Percentiles rank a stretch among this genome's conserved stretches.
Conservation (phyloP, 495 filamentous ascomycete species). For the Bryoglossum gracile region DNA sequence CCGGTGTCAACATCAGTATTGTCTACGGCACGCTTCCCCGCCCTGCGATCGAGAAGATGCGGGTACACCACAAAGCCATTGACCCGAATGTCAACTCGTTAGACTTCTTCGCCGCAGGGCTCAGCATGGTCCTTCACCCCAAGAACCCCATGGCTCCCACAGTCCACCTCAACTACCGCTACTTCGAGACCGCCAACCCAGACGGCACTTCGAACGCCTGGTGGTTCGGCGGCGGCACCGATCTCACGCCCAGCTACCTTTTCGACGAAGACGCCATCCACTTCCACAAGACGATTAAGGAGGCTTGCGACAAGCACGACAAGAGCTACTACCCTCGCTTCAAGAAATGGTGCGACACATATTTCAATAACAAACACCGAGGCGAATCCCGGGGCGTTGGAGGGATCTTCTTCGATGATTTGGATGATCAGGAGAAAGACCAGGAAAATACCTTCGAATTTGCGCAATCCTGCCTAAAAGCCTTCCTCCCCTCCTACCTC, state of each 20-base stretch:
- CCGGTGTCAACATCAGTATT: conserved; percentile 88
- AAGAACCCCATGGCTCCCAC: conserved; percentile 95
- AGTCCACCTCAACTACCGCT: conserved; percentile 96
- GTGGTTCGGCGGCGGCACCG: conserved; percentile 97
- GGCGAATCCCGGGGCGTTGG: conserved; percentile 83
- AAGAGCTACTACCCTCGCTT: conserved; percentile 88
- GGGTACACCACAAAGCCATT: conserved; percentile 88
- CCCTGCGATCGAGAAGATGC: conserved; percentile 86
- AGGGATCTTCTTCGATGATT: conserved; percentile 98
- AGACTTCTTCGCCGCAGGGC: conserved; percentile 88
- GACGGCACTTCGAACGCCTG: conserved; percentile 71
- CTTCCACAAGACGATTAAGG: conserved; percentile 91
- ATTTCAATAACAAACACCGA: conserved; percentile 91
- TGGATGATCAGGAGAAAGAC: conserved; percentile 80
- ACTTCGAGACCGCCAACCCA: conserved; percentile 87
- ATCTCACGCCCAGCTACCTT: conserved; percentile 88
- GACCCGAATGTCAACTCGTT: conserved; percentile 58
- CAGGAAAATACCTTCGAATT: conserved; percentile 92
- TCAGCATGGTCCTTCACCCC: conserved; percentile 90
- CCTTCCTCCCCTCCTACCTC: conserved; percentile 87
- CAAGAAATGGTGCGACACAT: conserved; percentile 98
- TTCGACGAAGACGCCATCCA: conserved; percentile 96
- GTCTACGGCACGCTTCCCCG: conserved; percentile 91
- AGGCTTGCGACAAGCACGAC: conserved; percentile 89
- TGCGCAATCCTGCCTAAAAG: conserved; percentile 70